Evolutionary conservation across 164 flowering plant species (phyloP), one percentile per base, ranked within the genome.

Genomic region (Liquidambar formosana): DNA sequence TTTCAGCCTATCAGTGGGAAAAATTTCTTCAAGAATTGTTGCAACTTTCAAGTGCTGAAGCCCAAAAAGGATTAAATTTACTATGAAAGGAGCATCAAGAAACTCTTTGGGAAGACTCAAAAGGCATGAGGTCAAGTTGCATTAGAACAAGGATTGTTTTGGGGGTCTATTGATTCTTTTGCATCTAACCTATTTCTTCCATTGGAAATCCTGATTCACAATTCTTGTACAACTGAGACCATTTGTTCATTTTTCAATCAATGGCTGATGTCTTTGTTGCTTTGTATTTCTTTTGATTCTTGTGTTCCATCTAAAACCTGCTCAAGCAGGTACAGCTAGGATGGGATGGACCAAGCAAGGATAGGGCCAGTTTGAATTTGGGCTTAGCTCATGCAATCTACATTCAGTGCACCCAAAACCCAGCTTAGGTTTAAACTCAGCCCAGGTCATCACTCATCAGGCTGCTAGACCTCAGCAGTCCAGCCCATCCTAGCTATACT

Each of bases 121-220:
- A 61, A 41, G 44, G 45, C 45, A 38, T 12, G 45, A 15, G 49
- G 26, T 57, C 53, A 41, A 46, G 28, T 45, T 69, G 66, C 26
- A 28, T 9, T 49, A 14, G 48, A 63, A 28, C 62, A 69, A 61
- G 56, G 57, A 61, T 70, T 79, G 71, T 66, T 63, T 71, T 4
- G 27, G 41, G 41, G 76, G 27, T 65, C 64, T 66, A 64, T 70
- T 76, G 56, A 71, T 71, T 63, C 51, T 70, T 73, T 65, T 65
- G 47, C 19, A 38, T 58, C 27, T 46, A 18, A 68, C 57, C 14
- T 14, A 46, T 65, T 48, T 66, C 57, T 57, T 23, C 28, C 25
- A 57, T 66, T 38, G 71, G 27, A 65, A 65, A 54, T 48, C n/a
- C 46, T 28, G 45, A 60, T 21, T 65, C 60, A 68, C 41, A n/a